phyloP scores from a whole-genome alignment of 176 grass and related monocot species.

The Urochloa ruziziensis region DNA sequence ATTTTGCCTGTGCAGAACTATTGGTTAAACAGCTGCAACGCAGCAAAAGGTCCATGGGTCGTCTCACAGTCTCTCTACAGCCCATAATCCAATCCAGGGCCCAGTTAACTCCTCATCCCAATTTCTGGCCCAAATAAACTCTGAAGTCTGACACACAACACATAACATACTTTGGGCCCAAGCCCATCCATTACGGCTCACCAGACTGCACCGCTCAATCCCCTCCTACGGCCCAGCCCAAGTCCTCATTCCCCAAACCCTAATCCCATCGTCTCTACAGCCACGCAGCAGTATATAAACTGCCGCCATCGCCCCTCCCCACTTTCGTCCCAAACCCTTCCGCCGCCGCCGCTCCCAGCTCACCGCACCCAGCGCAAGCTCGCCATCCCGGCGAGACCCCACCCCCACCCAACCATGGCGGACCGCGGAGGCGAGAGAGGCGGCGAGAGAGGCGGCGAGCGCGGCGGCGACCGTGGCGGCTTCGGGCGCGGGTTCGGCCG shows the following conservation, averaged over 20 bases:
- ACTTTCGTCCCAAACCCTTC: background rate
- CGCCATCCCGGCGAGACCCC: background rate
- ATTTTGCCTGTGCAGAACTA: too few relatives aligned
- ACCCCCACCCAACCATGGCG: constrained; percentile 31
- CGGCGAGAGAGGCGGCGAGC: constrained; percentile 13
- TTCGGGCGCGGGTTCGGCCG: constrained; percentile 69
- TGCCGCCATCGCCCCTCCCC: background rate
- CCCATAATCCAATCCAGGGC: too few relatives aligned
- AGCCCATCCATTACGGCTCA: background rate
- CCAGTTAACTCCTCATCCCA: background rate
- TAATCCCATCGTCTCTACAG: constrained; percentile 13
- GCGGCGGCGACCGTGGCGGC: constrained; percentile 45
- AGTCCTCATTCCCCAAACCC: constrained; percentile 21
- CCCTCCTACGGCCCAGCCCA: background rate
- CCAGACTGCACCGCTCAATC: background rate
- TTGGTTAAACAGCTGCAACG: too few relatives aligned
- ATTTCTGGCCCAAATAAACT: background rate
- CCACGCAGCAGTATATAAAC: background rate
- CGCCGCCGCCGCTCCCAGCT: background rate
- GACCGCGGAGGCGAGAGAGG: constrained; percentile 48
- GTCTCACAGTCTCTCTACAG: too few relatives aligned
- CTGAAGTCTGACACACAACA: too few relatives aligned
- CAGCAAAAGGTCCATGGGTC: too few relatives aligned
- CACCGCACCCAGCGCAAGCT: background rate
- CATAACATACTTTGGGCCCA: background rate